Evolutionary conservation across 75 land plant genomes (phyloP).

Genomic region (Sequoia sempervirens): DNA sequence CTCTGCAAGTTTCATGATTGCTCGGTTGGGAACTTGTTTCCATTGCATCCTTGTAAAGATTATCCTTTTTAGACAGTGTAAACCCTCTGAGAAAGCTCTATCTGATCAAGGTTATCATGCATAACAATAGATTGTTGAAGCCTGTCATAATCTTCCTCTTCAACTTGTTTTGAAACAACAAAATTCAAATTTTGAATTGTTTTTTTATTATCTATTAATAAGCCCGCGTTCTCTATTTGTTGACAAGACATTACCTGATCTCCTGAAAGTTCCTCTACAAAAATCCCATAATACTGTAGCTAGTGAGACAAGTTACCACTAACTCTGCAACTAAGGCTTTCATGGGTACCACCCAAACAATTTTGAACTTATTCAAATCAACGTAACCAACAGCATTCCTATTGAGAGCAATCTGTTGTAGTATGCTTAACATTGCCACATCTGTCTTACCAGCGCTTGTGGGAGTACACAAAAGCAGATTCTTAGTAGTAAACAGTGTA

Average conservation of each 20-base stretch:
- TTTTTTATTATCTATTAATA: too few species aligned
- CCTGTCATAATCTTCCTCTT: too few species aligned
- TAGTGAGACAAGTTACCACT: slow-evolving; percentile 84
- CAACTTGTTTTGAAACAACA: too few species aligned
- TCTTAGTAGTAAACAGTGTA: slow-evolving; percentile 70
- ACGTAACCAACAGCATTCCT: slow-evolving; percentile 52
- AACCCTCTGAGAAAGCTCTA: too few species aligned
- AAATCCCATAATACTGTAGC: slow-evolving; percentile 60
- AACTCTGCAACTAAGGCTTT: slow-evolving; percentile 96
- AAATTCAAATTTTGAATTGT: too few species aligned
- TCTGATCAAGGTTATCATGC: too few species aligned
- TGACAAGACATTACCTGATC: slow-evolving; percentile 81
- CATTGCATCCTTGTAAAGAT: too few species aligned
- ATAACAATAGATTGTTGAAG: too few species aligned
- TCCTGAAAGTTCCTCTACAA: slow-evolving; percentile 88
- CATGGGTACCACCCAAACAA: slow-evolving; percentile 98
- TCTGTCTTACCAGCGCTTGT: slow-evolving; percentile 97
- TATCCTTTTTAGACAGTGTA: too few species aligned
- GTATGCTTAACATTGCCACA: slow-evolving; percentile 89
- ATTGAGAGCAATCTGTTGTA: slow-evolving; percentile 77
- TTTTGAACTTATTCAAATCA: slow-evolving; percentile 65
- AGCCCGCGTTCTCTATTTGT: slow-evolving; percentile 51
- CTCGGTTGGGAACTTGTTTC: too few species aligned
- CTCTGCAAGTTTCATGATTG: too few species aligned
- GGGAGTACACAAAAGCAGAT: slow-evolving; percentile 85